Conservation (phyloP, 2,329 filamentous ascomycete species). For the Xylariaceae sp. region DNA sequence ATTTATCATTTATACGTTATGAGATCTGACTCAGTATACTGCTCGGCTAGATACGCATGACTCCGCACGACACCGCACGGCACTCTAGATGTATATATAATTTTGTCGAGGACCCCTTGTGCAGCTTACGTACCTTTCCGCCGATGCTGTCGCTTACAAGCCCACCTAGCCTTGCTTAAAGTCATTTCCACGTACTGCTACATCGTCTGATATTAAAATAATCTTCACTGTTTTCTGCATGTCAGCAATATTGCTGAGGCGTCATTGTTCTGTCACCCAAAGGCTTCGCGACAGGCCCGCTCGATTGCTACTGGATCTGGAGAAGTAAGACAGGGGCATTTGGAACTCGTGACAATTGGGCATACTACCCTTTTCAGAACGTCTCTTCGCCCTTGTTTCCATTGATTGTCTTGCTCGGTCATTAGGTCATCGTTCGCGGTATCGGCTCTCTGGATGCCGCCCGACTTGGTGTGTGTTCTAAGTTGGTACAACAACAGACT, state of each 20-base stretch:
- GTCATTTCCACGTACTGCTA: constrained; percentile 1
- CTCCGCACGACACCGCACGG: constrained; percentile 13
- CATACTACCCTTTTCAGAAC: neutral
- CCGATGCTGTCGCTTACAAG: constrained; percentile 16
- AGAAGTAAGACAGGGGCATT: neutral
- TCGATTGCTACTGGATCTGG: constrained; percentile 2
- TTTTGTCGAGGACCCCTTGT: constrained; percentile 5
- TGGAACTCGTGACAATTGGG: neutral
- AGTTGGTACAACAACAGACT: constrained; percentile 1
- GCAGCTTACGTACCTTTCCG: constrained; percentile 13
- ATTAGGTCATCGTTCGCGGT: neutral
- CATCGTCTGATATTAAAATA: constrained; percentile 4
- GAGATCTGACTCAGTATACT: constrained; percentile 15
- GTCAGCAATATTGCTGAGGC: too few species aligned
- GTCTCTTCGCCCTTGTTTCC: neutral
- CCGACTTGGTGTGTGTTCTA: neutral
- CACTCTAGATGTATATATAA: constrained; percentile 7
- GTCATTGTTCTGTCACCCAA: neutral
- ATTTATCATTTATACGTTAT: constrained; percentile 3
- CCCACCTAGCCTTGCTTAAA: constrained; percentile 7
- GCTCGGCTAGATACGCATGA: constrained; percentile 5
- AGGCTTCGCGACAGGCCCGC: neutral
- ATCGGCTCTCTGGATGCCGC: neutral
- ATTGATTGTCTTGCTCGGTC: neutral
- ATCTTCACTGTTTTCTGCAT: constrained; percentile 3